Evolutionary conservation across 1,284 basidiomycete genomes (phyloP), one percentile per base, ranked within the genome.

Genomic region (Ganoderma multipileum): DNA sequence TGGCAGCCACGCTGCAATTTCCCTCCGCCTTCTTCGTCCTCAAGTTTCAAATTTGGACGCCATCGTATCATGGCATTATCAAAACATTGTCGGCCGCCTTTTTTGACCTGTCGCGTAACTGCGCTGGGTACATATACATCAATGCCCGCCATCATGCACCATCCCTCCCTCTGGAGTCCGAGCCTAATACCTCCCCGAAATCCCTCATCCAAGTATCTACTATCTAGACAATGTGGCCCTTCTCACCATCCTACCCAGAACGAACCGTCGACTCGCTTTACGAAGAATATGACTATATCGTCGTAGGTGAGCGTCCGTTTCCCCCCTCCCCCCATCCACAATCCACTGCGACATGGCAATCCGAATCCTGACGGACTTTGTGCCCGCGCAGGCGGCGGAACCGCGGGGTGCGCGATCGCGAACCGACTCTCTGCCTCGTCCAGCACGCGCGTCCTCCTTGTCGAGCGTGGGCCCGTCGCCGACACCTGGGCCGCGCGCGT

Each of bases 331-430:
- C 44, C n/a, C 44, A 6, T 20, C 14, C 11, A 26, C 1, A 52
- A 2, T 52, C 5, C 39, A n/a, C 18, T 28, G 1, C 38, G 2
- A 23, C 28, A 23, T 3, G 42, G 23, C 18, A 18, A 26, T 18
- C 52, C 30, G n/a, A 20, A n/a, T 20, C 20, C 52, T 39, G 28
- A 23, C 14, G 16, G 30, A 14, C 11, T 2, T 50, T 33, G 23
- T 39, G 36, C 41, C 30, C 38, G 14, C 26, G 7, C 39, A 72
- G 71, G 73, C 23, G 80, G 80, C 3, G 81, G 81, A 3, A 82
- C 80, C 1, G 79, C 80, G 12, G 81, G 81, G 30, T 82, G 81
- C 66, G 79, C 78, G 11, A 74, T 82, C 30, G 81, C 81, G 2
- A 79, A 77, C 60, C 74, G 81, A 2, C 76, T 83, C 12, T 68